Conservation (phyloP, 345 rosid genomes). For the Odontarrhena argentea region DNA sequence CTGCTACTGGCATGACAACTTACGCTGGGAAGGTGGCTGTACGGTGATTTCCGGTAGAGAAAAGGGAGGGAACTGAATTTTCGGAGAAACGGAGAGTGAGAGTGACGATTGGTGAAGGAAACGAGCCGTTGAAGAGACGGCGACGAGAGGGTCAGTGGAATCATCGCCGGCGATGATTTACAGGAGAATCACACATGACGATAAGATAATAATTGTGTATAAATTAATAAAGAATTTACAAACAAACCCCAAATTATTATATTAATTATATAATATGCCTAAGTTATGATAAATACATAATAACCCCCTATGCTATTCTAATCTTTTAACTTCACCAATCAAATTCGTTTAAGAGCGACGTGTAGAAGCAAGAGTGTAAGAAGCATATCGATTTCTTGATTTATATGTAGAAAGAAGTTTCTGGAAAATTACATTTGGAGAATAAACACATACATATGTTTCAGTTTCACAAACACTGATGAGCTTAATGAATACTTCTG, state of each 20-base stretch:
- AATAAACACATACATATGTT: no score
- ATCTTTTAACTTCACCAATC: no score
- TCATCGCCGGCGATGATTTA: slow-evolving; percentile 52
- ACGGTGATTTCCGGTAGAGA: slow-evolving; percentile 29
- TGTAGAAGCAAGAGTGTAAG: no score
- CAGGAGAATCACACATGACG: slow-evolving; percentile 34
- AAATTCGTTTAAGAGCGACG: no score
- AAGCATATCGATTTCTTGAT: no score
- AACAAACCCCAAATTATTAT: neutral
- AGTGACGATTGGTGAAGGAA: slow-evolving; percentile 43
- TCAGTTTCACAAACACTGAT: neutral
- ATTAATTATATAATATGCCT: neutral
- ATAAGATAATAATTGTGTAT: neutral
- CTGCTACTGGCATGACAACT: slow-evolving; percentile 47
- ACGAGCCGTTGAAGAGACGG: slow-evolving; percentile 47
- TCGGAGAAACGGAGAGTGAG: slow-evolving; percentile 46
- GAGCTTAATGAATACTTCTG: neutral
- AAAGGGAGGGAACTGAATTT: slow-evolving; percentile 37
- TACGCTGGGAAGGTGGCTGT: slow-evolving; percentile 35
- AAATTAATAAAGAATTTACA: neutral
- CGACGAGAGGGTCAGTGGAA: slow-evolving; percentile 49
- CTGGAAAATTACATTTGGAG: neutral
- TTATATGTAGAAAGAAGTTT: no score
- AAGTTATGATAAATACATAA: neutral
- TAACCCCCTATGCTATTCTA: neutral